Conservation (phyloP, 78 protist species). For the Cavenderia fasciculata region DNA sequence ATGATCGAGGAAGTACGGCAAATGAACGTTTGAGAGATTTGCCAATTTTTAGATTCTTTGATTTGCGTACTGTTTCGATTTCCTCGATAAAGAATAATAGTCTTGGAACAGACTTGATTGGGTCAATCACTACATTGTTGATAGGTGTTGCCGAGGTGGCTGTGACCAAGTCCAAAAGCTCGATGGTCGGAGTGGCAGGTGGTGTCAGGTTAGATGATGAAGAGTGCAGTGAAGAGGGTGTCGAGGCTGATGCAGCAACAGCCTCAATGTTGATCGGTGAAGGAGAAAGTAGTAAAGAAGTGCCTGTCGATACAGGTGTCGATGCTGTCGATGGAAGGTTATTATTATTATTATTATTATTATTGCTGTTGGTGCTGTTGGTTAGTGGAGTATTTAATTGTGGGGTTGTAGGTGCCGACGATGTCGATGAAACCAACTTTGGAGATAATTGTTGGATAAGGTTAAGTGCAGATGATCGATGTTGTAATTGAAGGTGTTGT, state of each 20-base stretch:
- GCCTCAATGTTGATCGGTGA: too few species aligned
- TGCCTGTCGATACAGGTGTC: not conserved
- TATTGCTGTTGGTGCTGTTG: not conserved
- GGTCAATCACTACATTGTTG: not conserved
- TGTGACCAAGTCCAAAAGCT: not conserved
- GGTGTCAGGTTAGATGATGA: too few species aligned
- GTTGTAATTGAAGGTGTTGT: not conserved
- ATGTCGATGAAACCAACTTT: too few species aligned
- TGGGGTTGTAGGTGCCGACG: not conserved
- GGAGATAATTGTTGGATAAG: too few species aligned
- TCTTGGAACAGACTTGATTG: conserved; percentile 33
- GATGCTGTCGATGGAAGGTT: not conserved
- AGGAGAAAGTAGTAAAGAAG: too few species aligned
- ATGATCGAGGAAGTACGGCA: conserved; percentile 48
- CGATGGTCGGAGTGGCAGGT: too few species aligned
- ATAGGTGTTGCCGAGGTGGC: not conserved
- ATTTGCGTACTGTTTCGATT: conserved; percentile 39
- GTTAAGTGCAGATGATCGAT: not conserved
- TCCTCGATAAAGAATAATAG: conserved; percentile 60
- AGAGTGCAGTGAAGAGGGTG: too few species aligned
- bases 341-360: not conserved
- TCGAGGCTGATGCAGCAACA: too few species aligned
- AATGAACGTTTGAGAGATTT: conserved; percentile 64
- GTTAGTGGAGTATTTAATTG: not conserved
- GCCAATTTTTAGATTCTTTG: conserved; percentile 39